Conservation (phyloP, 1,284 basidiomycete species). For the Microbotryum scabiosae region DNA sequence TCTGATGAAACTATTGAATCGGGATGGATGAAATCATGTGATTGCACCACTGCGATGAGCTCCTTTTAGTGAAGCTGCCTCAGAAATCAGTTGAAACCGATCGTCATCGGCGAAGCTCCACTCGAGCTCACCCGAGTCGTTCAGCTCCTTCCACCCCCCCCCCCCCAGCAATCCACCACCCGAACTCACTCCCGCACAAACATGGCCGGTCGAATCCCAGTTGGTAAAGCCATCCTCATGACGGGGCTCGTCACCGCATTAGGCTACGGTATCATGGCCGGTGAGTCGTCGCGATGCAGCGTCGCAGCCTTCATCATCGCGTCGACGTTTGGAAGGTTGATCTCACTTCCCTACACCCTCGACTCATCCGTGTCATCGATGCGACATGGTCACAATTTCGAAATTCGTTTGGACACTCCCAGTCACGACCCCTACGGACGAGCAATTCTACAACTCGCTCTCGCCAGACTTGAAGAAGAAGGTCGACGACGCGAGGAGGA, state of each 20-base stretch:
- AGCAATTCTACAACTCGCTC: constrained; percentile 27
- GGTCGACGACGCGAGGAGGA: constrained; percentile 17
- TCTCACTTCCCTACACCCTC: background rate
- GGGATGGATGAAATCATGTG: too few relatives aligned
- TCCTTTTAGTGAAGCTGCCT: too few relatives aligned
- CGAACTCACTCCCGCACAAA: background rate
- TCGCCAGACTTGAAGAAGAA: constrained; percentile 26
- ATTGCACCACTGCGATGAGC: too few relatives aligned
- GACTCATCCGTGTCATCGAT: too few relatives aligned
- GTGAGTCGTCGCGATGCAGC: constrained; percentile 2
- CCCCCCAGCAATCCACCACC: background rate
- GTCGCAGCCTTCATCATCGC: background rate
- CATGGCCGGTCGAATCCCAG: constrained; percentile 28
- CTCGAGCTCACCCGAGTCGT: too few relatives aligned
- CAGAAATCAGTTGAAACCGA: too few relatives aligned
- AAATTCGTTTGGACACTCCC: background rate
- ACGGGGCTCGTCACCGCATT: constrained; percentile 14
- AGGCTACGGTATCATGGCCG: constrained; percentile 26
- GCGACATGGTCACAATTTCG: background rate
- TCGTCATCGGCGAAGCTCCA: too few relatives aligned
- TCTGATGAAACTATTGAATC: too few relatives aligned
- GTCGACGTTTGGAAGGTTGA: background rate
- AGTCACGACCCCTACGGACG: constrained; percentile 28
- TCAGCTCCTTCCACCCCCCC: too few relatives aligned
- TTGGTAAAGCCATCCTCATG: constrained; percentile 19